A percentile compares a stretch with the other conserved stretches of the same genome.
These are phyloP conservation scores for Syzygium grande DNA, from an alignment of 345 rosid species.

Conservation along the genomic window DNA sequence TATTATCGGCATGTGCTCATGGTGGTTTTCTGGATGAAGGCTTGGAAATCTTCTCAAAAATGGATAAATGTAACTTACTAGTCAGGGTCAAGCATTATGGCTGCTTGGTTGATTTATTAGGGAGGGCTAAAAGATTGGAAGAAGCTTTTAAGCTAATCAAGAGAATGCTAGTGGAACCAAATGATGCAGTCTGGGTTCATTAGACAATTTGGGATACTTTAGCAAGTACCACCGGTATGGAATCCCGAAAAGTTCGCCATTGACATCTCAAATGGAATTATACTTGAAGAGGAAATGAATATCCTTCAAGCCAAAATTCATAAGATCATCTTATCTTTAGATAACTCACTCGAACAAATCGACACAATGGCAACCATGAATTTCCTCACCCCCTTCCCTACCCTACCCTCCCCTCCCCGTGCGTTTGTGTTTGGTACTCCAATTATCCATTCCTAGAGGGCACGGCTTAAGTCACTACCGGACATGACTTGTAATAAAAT, in stretches of 20 bases:
- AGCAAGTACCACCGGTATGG: too few species aligned
- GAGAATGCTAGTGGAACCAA: slow-evolving; percentile 60
- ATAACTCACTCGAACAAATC: too few species aligned
- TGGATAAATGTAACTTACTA: slow-evolving; percentile 29
- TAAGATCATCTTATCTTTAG: too few species aligned
- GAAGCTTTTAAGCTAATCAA: slow-evolving; percentile 53
- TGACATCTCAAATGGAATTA: too few species aligned
- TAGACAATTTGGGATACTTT: too few species aligned
- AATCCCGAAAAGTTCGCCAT: too few species aligned
- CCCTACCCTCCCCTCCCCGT: too few species aligned
- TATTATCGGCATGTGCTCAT: slow-evolving; percentile 69
- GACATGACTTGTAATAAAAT: neutral
- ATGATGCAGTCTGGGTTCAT: slow-evolving; percentile 50
- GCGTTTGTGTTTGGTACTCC: slow-evolving; percentile 24
- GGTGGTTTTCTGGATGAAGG: slow-evolving; percentile 62
- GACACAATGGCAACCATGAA: too few species aligned
- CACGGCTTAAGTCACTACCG: neutral
- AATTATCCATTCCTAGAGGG: slow-evolving; percentile 59
- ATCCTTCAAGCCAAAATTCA: too few species aligned
- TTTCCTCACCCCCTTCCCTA: too few species aligned
- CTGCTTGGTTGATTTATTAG: slow-evolving; percentile 67
- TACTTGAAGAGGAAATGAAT: too few species aligned
- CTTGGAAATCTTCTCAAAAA: slow-evolving; percentile 46
- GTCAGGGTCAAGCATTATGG: slow-evolving; percentile 56
- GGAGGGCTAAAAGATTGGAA: slow-evolving; percentile 52